Evolutionary conservation across 352 stramenopile genomes (phyloP).

Genomic region (Phytophthora pinifolia): DNA sequence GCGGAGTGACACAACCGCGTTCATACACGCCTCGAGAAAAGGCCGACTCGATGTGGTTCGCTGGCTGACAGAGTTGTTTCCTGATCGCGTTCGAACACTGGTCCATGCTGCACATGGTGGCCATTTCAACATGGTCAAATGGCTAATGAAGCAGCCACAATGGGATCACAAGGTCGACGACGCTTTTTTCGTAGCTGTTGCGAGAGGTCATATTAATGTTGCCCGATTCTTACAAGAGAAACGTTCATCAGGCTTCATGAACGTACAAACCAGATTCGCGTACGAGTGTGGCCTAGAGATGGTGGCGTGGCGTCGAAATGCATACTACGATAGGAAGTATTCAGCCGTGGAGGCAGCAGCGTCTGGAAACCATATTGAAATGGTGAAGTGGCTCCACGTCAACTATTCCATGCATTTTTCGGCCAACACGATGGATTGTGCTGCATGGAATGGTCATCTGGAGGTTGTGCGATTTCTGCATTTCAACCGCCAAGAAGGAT

Average conservation of each 20-base stretch:
- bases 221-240: constrained; percentile 3
- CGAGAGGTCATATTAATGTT: neutral
- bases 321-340: neutral
- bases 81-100: neutral
- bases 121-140: constrained; percentile 6
- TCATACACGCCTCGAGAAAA: neutral
- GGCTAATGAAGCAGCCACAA: neutral
- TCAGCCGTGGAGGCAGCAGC: neutral
- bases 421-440: neutral
- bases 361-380: neutral
- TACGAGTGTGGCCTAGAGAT: no score
- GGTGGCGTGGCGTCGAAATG: no score
- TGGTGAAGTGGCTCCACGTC: neutral
- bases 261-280: no score
- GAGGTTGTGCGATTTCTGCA: neutral
- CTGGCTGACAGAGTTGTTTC: constrained; percentile 13
- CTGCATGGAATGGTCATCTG: constrained; percentile 1
- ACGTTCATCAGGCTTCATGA: neutral
- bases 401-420: neutral
- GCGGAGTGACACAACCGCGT: neutral
- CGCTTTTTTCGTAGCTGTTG: constrained; percentile 1
- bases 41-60: constrained; percentile 4
- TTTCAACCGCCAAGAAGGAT: neutral
- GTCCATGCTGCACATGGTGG: neutral
- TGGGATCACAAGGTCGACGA: neutral